phyloP scores from a whole-genome alignment of 1,284 basidiomycete genomes.

The Pterulicium gracile region DNA sequence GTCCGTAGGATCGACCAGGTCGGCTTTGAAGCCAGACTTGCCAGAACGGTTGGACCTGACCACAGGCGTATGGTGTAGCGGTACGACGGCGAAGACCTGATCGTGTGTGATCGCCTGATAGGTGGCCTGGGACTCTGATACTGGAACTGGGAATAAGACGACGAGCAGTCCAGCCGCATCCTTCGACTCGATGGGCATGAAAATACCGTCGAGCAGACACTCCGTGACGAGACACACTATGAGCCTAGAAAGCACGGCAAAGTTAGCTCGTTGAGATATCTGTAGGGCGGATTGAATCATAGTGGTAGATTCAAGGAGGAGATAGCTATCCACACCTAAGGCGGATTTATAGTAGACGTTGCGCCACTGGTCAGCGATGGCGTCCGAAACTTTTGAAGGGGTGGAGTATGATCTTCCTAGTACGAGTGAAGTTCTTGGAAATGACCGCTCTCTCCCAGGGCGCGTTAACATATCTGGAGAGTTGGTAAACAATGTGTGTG shows the following conservation, averaged over 20 bases:
- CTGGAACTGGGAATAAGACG: constrained; percentile 22
- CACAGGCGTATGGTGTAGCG: constrained; percentile 25
- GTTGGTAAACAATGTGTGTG: too few relatives aligned
- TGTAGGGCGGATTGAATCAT: too few relatives aligned
- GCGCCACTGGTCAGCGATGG: too few relatives aligned
- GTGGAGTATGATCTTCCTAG: too few relatives aligned
- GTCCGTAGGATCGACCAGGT: constrained; percentile 34
- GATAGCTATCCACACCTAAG: too few relatives aligned
- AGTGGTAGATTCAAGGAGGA: too few relatives aligned
- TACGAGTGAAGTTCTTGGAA: too few relatives aligned
- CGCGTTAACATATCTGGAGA: too few relatives aligned
- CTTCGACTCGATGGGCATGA: constrained; percentile 20
- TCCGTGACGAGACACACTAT: constrained; percentile 37
- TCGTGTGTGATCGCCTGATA: constrained; percentile 17
- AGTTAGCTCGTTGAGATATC: constrained; percentile 31
- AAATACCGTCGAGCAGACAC: constrained; percentile 28
- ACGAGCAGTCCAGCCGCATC: constrained; percentile 23
- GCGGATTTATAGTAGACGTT: too few relatives aligned
- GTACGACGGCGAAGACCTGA: constrained; percentile 29
- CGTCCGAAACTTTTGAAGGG: too few relatives aligned
- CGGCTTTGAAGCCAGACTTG: constrained; percentile 24
- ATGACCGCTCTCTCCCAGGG: too few relatives aligned
- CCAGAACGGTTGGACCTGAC: constrained; percentile 15
- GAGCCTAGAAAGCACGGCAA: constrained; percentile 35
- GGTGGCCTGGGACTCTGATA: constrained; percentile 18